phyloP scores from a whole-genome alignment of 169 alveolate genomes.

The Haemoproteus tartakovskyi region DNA sequence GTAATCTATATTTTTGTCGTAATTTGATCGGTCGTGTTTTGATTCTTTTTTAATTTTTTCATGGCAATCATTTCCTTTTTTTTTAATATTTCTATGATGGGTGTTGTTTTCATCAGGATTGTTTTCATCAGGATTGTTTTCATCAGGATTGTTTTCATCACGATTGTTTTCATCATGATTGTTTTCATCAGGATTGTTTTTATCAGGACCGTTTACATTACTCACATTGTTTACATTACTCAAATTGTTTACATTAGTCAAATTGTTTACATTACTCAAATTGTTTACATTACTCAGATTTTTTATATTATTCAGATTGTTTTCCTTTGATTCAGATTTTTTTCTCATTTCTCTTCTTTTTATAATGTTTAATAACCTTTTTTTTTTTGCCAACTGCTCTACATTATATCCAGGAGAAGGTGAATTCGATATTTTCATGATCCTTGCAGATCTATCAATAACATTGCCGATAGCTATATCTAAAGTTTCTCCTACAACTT shows the following conservation, averaged over 20 bases:
- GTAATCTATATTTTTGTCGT: conserved; percentile 10
- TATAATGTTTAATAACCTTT: conserved; percentile 50
- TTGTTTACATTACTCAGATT: too few relatives aligned
- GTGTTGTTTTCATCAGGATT: background rate
- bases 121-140: background rate
- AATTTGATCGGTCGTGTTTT: background rate
- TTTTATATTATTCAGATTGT: too few relatives aligned
- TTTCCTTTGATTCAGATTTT: too few relatives aligned
- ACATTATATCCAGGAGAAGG: conserved; percentile 99
- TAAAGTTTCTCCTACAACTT: conserved; percentile 97
- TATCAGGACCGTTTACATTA: background rate
- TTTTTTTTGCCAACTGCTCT: conserved; percentile 92
- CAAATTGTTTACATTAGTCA: too few relatives aligned
- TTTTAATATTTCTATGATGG: too few relatives aligned
- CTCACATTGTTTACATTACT: background rate
- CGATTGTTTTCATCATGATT: background rate
- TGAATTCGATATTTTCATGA: conserved; percentile 92
- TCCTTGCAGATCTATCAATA: conserved; percentile 96
- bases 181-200: background rate
- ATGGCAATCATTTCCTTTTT: too few relatives aligned
- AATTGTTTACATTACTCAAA: too few relatives aligned
- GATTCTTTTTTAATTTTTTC: too few relatives aligned
- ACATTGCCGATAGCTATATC: conserved; percentile 99
- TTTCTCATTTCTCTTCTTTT: background rate
- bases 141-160: background rate